phyloP scores from a whole-genome alignment of 2,329 filamentous ascomycete species.

The Diplodia corticola region DNA sequence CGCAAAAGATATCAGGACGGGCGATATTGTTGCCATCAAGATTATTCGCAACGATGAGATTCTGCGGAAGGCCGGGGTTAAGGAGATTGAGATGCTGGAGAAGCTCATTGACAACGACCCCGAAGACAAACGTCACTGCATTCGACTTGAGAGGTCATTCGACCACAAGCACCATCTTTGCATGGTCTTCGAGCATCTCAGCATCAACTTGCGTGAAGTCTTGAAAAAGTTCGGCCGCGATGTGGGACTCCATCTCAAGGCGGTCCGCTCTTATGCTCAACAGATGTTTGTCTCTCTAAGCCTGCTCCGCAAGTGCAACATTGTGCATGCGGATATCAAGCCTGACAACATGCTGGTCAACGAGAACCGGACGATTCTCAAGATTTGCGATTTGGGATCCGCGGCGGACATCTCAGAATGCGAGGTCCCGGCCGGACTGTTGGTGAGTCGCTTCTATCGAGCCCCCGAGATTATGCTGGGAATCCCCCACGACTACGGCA shows the following conservation, averaged over 20 bases:
- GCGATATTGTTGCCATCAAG: constrained; percentile 85
- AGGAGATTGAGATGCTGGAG: constrained; percentile 89
- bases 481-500: constrained; percentile 90
- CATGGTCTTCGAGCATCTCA: constrained; percentile 93
- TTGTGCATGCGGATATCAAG: constrained; percentile 94
- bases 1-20: constrained; percentile 69
- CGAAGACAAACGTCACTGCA: constrained; percentile 87
- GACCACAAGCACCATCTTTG: constrained; percentile 95
- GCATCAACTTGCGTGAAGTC: constrained; percentile 89
- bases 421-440: constrained; percentile 81
- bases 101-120: constrained; percentile 83
- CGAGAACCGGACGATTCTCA: constrained; percentile 78
- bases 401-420: constrained; percentile 84
- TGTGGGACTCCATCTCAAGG: constrained; percentile 84
- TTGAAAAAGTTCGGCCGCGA: constrained; percentile 95
- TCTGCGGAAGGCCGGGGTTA: constrained; percentile 80
- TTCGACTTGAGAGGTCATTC: constrained; percentile 83
- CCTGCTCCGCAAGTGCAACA: constrained; percentile 86
- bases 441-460: constrained; percentile 95
- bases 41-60: constrained; percentile 88
- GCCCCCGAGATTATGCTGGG: constrained; percentile 82
- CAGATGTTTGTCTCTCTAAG: constrained; percentile 91
- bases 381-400: constrained; percentile 96
- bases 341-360: constrained; percentile 96
- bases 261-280: constrained; percentile 84